Evolutionary conservation across 2,329 filamentous ascomycete species (phyloP).

Genomic region (Leptodontidium sp.): DNA sequence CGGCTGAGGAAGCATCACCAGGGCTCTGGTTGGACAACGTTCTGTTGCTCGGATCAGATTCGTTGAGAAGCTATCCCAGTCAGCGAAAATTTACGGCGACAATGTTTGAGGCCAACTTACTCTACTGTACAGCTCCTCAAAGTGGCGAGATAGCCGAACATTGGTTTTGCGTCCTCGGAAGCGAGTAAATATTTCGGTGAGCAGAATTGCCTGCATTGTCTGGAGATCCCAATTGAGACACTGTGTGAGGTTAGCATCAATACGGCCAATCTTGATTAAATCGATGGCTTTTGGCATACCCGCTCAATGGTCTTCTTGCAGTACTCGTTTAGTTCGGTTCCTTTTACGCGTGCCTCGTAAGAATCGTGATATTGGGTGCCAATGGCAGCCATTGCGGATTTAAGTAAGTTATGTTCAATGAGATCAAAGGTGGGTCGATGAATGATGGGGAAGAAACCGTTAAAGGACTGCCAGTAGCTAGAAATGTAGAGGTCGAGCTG

Average conservation of each 20-base stretch:
- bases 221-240: slow-evolving; percentile 39
- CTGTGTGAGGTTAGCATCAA: slow-evolving; percentile 22
- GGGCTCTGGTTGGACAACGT: slow-evolving; percentile 30
- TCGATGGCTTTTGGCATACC: slow-evolving; percentile 29
- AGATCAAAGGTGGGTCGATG: slow-evolving; percentile 42
- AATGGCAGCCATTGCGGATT: slow-evolving; percentile 44
- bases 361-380: slow-evolving; percentile 45
- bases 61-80: slow-evolving; percentile 34
- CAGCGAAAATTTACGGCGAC: neutral
- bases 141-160: slow-evolving; percentile 40
- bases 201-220: slow-evolving; percentile 46
- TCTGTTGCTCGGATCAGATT: slow-evolving; percentile 30
- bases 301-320: slow-evolving; percentile 42
- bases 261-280: neutral
- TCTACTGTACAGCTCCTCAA: slow-evolving; percentile 42
- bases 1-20: slow-evolving; percentile 29
- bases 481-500: slow-evolving; percentile 41
- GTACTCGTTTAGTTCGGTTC: slow-evolving; percentile 41
- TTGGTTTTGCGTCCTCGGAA: slow-evolving; percentile 43
- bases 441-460: slow-evolving; percentile 42
- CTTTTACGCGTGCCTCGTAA: slow-evolving; percentile 40
- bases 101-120: slow-evolving; percentile 33
- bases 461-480: slow-evolving; percentile 43
- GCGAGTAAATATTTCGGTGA: slow-evolving; percentile 44
- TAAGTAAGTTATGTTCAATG: slow-evolving; percentile 37